Base-by-base conservation (phyloP, 2,329 filamentous ascomycete genomes). In the Gnomoniopsis smithogilvyi region DNA sequence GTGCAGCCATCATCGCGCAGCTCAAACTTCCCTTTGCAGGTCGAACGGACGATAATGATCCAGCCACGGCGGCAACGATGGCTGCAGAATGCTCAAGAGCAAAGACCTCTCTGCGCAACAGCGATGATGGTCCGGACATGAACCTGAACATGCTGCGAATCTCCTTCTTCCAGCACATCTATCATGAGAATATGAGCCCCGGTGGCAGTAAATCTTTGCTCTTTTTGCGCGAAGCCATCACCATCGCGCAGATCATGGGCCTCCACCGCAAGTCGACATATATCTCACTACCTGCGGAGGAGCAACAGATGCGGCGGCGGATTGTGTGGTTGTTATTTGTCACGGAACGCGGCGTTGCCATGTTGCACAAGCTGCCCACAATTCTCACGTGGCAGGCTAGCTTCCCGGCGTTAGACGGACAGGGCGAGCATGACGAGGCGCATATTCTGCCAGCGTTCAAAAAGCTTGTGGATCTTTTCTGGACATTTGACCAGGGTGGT, bases 91-190 rank as follows among this genome's bases (percentile, higher is more conserved):
- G 73, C 45, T 68, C 73, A 56, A 64, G 68, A 6, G 67, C 66
- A 36, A 70, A 66, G 53, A 67, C 58, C 50, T 12, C 46, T 1
- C 51, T 65, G 12, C 63, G 66, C 55, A 63, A 67, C 38, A 66
- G 66, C 3, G 56, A 58, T 14, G 38, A 63, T 69, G 22, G 70
- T 68, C 26, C 69, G 67, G 22, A 66, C 64, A 15, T 70, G 41
- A 73, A 70, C 17, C 67, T 82, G 21, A 73, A 79, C 51, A 70
- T 69, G 36, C 63, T 82, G 3, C 72, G 78, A 4, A 76, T 76
- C 2, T 76, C 78, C 0, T 82, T 82, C 62, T 82, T 81, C 51
- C 67, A 82, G 19, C 80, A 82, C 63, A 76, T 80, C 12, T 81
- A 80, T 54, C 74, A 81, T 62, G 79, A 82, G 64, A 81, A 82